phyloP scores from a whole-genome alignment of 805 yeast genomes.

The Starmerella etchellsii region DNA sequence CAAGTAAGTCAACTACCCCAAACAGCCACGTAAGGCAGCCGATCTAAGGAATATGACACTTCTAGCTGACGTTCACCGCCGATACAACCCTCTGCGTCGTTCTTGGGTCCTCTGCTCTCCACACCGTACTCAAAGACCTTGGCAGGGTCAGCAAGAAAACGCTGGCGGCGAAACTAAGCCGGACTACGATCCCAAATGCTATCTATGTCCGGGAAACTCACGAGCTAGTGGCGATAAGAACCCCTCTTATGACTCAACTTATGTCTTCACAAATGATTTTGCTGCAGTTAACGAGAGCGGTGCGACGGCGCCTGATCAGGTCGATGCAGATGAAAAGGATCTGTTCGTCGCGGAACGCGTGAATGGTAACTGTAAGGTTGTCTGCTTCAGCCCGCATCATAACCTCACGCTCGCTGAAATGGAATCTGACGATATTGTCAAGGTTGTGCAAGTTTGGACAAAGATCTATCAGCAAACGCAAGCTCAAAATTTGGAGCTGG shows the following conservation, averaged over 20 bases:
- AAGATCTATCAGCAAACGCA: constrained; percentile 30
- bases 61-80: constrained; percentile 35
- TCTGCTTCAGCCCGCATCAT: constrained; percentile 62
- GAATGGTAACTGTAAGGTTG: constrained; percentile 55
- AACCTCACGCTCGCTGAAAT: constrained; percentile 53
- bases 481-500: neutral
- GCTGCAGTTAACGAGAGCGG: constrained; percentile 44
- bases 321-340: constrained; percentile 20
- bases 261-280: constrained; percentile 52
- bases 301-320: constrained; percentile 11
- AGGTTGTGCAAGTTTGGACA: constrained; percentile 53
- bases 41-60: constrained; percentile 3
- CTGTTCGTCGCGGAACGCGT: constrained; percentile 46
- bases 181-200: constrained; percentile 50
- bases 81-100: constrained; percentile 57
- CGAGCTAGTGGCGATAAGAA: constrained; percentile 51
- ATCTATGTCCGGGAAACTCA: constrained; percentile 57
- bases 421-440: constrained; percentile 33
- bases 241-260: constrained; percentile 46
- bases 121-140: constrained; percentile 64
- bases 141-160: constrained; percentile 64
- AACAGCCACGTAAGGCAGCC: neutral
- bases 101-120: constrained; percentile 64
- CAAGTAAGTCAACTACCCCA: no score
- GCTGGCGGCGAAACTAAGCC: constrained; percentile 35